Base-by-base conservation (phyloP, 2,329 filamentous ascomycete species). In the Dactylellina sp. region DNA sequence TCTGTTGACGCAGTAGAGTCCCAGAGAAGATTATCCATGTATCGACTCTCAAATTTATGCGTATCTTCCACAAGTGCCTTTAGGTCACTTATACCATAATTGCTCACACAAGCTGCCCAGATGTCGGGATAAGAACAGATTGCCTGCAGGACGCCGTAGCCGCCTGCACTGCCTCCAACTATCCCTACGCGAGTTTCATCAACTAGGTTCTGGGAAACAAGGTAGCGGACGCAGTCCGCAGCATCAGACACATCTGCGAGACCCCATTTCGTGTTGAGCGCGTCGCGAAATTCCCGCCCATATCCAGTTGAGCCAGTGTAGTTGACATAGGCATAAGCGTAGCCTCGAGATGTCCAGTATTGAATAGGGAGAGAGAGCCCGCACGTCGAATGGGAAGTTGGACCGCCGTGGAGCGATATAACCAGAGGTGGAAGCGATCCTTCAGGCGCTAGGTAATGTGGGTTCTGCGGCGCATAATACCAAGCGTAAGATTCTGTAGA, bases 41-140 rank as follows among this genome's bases (percentile, higher is more conserved):
- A 87, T 56, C 84, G 82, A 0, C 81, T 83, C 77, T 88, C 86
- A n/a, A 87, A 83, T 78, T 87, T 87, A 77, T 87, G 86, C 0
- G 85, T 86, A 18, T 83, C 82, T 1, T 80, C 80, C 14, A 80
- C 81, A 0, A 87, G 80, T 0, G 80, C 80, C 42, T 81, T 81
- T n/a, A 87, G 77, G 22, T 86, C 84, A 40, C 83, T 84, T 28
- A 87, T 83, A 1, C 86, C 85, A 24, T 83, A 86, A 0, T 83
- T 80, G 59, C 83, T 84, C 1, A 85, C 82, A 0, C 85, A 86
- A 0, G 81, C 84, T 0, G 84, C 83, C 75, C 85, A 87, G 0
- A 82, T 79, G 0, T 80, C 78, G 0, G 85, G 83, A 56, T 84
- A 82, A 37, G 81, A 81, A 20, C 83, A 82, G 1, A 87, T 76